These are phyloP conservation scores for Furcasterigmium sp. DNA, from an alignment of 2,329 filamentous ascomycete species.

Conservation along the genomic window DNA sequence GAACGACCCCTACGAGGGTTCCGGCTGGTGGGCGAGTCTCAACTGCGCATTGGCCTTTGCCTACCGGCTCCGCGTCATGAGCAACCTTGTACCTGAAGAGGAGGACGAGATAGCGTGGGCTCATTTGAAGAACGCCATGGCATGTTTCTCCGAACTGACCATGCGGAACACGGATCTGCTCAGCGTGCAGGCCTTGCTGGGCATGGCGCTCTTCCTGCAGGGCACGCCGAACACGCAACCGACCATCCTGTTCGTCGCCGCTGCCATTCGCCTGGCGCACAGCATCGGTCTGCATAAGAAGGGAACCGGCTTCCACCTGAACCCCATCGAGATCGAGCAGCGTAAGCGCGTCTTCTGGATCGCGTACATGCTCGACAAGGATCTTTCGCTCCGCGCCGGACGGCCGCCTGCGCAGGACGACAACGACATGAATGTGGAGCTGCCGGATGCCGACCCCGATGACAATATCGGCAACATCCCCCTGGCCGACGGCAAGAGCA, in stretches of 20 bases:
- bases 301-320: conserved; percentile 87
- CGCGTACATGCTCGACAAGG: conserved; percentile 60
- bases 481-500: conserved; percentile 79
- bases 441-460: conserved; percentile 82
- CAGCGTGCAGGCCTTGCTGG: conserved; percentile 88
- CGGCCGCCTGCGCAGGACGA: conserved; percentile 58
- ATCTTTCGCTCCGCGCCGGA: conserved; percentile 54
- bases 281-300: conserved; percentile 94
- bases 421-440: conserved; percentile 86
- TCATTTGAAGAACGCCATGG: conserved; percentile 95
- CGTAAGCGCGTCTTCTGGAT: conserved; percentile 64
- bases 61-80: conserved; percentile 90
- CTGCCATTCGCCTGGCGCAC: conserved; percentile 84
- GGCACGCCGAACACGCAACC: conserved; percentile 96
- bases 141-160: conserved; percentile 83
- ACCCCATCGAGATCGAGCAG: conserved; percentile 91
- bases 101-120: conserved; percentile 95
- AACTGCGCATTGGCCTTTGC: conserved; percentile 93
- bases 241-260: conserved; percentile 83
- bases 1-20: conserved; percentile 84
- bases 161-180: conserved; percentile 95
- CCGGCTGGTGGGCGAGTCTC: conserved; percentile 97
- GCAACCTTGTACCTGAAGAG: conserved; percentile 81
- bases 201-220: conserved; percentile 91
- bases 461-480: conserved; percentile 96